Evolutionary conservation across 805 yeast species (phyloP), one percentile per base, ranked within the genome.

Genomic region (Candida morakotiae): DNA sequence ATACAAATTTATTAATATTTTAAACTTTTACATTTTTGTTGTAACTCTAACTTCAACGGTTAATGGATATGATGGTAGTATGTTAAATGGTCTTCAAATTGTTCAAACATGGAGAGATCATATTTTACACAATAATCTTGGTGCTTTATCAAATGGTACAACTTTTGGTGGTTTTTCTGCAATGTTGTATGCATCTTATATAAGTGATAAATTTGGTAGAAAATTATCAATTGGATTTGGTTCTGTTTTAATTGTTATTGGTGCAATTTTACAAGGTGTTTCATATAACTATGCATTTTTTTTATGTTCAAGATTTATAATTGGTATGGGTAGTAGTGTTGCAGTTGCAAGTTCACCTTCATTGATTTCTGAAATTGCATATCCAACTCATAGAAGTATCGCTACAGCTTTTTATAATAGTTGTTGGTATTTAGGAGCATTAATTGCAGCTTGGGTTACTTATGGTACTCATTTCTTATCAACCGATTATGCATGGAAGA

Each of bases 361-460:
- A 9, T 56, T 73, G 49, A 62, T 75, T 31, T 63, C 79, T 3
- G 81, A 77, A 47, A 43, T 74, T 15, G 55, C 79, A 2, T 75
- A 58, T 46, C 81, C 81, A 16, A 49, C 55, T n/a, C 71, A 66
- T 34, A 55, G 77, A 48, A 58, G 61, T 28, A 53, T 60, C 21
- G 45, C 60, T 29, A 69, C 75, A 19, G 42, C 75, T n/a, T 55
- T 67, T 37, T 75, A 64, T 57, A 75, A 75, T 52, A 63, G 69
- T 15, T 66, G 68, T 42, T 73, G 77, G 79, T 73, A 70, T 46
- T 47, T 72, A 26, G 81, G 81, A 31, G 76, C 77, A n/a, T 50
- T 73, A 38, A 51, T 75, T 32, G 74, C 79, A 5, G 73, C 76
- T 19, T 69, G 76, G 73, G 64, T 67, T 34, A 62, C 76, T 2